Base-by-base conservation (phyloP, 768 basidiomycete genomes). In the Exidia glandulosa region DNA sequence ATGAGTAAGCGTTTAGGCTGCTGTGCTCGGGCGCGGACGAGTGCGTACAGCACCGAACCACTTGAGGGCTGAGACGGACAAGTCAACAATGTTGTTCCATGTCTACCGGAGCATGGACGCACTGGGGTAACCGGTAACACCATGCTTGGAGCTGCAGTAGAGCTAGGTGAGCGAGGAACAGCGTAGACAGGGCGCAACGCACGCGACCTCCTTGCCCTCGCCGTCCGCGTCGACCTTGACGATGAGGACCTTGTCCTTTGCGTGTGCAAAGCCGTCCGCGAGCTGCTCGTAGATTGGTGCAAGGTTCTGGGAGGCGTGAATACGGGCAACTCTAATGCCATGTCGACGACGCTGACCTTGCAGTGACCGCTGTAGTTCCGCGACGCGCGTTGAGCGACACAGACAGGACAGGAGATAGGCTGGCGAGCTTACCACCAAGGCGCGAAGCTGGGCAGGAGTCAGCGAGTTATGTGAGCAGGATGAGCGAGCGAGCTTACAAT, bases 381-480 rank as follows among this genome's bases (percentile, higher is more conserved):
- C 7, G 25, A 9, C 34, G 16, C 48, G 14, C 33, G 48, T 41
- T 27, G 6, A 58, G 47, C 37, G n/a, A 32, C 0, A 25, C 27
- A 19, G 58, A 23, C 47, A 32, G 13, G 14, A 47, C 0, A 31
- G 23, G 23, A 1, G 3, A 72, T 83, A 63, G n/a, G n/a, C n/a
- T n/a, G n/a, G n/a, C n/a, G n/a, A n/a, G n/a, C n/a, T n/a, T 77
- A 88, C 87, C 90, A 92, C 90, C 90, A 93, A 9, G 90, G 87
- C 19, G 90, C 90, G 65, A 86, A 92, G 72, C 90, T 93, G 59
- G 2, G 52, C 27, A 29, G 16, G 25, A 32, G 3, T 27, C 16
- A 60, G 37, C 34, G 27, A 31, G 30, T 2, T 31, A 48, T 10
- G 23, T 25, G 32, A 4, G 27, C 25, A 45, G 34, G 9, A 41